Evolutionary conservation across 805 yeast genomes (phyloP).

Genomic region (Wickerhamomyces silvicola): DNA sequence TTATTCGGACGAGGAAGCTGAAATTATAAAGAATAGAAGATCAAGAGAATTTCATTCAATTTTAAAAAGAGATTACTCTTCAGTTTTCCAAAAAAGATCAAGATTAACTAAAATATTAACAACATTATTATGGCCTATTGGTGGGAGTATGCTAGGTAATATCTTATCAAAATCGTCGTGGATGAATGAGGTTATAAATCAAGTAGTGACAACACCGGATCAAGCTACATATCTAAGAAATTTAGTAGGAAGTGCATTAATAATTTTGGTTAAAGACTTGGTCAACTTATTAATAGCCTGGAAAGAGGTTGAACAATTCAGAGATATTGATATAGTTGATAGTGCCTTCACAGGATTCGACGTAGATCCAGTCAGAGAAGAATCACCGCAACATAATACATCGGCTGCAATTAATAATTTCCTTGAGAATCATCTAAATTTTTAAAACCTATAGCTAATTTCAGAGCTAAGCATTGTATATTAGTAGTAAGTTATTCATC

Average conservation of each 20-base stretch:
- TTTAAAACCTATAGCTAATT: no score
- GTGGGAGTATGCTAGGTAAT: conserved; percentile 23
- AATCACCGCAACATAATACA: no score
- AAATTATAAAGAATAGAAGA: conserved; percentile 7
- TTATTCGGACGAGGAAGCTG: conserved; percentile 2
- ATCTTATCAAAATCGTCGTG: conserved; percentile 18
- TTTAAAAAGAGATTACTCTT: conserved; percentile 24
- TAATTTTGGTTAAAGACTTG: conserved; percentile 26
- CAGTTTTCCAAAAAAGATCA: conserved; percentile 17
- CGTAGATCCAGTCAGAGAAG: no score
- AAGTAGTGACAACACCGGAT: conserved; percentile 28
- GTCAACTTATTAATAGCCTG: conserved; percentile 27
- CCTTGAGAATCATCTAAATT: no score
- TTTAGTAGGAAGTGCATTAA: conserved; percentile 27
- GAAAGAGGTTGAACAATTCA: conserved; percentile 24
- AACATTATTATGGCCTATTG: conserved; percentile 28
- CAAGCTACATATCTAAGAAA: conserved; percentile 28
- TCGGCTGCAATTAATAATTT: no score
- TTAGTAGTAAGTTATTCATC: no score
- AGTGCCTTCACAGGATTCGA: conserved; percentile 6
- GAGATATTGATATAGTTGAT: conserved; percentile 17
- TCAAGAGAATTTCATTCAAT: conserved; percentile 23
- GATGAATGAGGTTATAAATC: conserved; percentile 17
- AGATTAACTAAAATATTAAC: conserved; percentile 16
- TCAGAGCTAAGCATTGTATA: no score